Evolutionary conservation across 1,139 yeast species (phyloP).

Genomic region (Suhomyces atakaporum): DNA sequence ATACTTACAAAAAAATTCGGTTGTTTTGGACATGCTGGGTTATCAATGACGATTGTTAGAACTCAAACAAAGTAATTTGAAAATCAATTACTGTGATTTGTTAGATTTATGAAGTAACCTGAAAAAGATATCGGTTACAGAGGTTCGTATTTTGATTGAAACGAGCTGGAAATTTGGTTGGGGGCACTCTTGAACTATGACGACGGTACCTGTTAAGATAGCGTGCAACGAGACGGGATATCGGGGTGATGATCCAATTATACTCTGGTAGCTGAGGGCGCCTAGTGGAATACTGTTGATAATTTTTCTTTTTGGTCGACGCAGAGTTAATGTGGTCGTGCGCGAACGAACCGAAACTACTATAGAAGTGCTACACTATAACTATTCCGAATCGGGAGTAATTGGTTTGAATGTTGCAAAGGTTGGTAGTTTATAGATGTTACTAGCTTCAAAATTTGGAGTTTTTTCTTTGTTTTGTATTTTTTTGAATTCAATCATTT

Average conservation of each 20-base stretch:
- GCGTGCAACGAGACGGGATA: neutral
- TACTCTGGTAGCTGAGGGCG: conserved; percentile 2
- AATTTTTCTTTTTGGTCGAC: conserved; percentile 12
- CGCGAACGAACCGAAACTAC: too few relatives aligned
- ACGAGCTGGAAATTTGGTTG: neutral
- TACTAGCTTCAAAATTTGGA: too few relatives aligned
- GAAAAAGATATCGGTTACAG: neutral
- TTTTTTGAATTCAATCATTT: too few relatives aligned
- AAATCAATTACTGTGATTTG: neutral
- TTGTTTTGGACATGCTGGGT: conserved; percentile 19
- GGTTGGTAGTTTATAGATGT: too few relatives aligned
- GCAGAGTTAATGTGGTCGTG: conserved; percentile 7
- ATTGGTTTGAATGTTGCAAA: too few relatives aligned
- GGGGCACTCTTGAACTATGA: conserved; percentile 1
- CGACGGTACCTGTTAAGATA: neutral
- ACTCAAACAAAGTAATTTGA: neutral
- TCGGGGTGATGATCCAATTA: neutral
- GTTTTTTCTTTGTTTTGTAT: too few relatives aligned
- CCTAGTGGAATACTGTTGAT: conserved; percentile 5
- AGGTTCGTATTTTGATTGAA: neutral
- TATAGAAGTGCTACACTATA: too few relatives aligned
- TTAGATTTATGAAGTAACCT: neutral
- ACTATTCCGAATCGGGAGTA: too few relatives aligned
- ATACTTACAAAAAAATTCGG: conserved; percentile 23
- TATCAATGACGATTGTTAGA: neutral